Percentiles rank a stretch among this genome's conserved stretches.
phyloP scores from a whole-genome alignment of 495 filamentous ascomycete species.

The Barbatosphaeria neglecta region DNA sequence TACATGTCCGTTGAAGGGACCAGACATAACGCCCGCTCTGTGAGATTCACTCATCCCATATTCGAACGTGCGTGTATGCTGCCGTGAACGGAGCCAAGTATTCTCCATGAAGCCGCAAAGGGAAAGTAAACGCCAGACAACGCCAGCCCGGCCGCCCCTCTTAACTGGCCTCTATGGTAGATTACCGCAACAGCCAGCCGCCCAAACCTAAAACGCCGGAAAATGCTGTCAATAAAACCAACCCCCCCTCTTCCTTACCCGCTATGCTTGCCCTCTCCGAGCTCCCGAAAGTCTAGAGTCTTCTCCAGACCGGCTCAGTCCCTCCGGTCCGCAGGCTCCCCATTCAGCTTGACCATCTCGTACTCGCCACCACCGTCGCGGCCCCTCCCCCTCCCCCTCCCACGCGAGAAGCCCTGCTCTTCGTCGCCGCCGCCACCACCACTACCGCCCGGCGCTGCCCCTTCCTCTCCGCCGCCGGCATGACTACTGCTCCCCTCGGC shows the following conservation, averaged over 20 bases:
- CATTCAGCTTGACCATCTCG: conserved; percentile 56
- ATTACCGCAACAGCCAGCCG: too few relatives aligned
- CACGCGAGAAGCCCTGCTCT: conserved; percentile 38
- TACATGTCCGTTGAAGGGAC: too few relatives aligned
- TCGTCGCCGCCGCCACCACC: conserved; percentile 22
- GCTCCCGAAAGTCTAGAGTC: background rate
- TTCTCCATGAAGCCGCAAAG: too few relatives aligned
- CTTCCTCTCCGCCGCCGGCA: conserved; percentile 10
- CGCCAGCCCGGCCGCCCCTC: too few relatives aligned
- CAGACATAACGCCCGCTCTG: too few relatives aligned
- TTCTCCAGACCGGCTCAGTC: background rate
- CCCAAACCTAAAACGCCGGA: background rate
- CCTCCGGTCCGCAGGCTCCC: background rate
- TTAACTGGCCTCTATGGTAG: too few relatives aligned
- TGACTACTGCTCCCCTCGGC: conserved; percentile 7
- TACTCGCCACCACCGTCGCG: conserved; percentile 59
- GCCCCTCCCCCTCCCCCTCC: conserved; percentile 38
- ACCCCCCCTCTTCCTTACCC: too few relatives aligned
- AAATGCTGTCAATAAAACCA: background rate
- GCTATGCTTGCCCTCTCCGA: too few relatives aligned
- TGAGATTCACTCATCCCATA: too few relatives aligned
- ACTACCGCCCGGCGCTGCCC: conserved; percentile 12
- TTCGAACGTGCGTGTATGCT: too few relatives aligned
- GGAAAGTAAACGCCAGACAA: too few relatives aligned
- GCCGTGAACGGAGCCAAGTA: too few relatives aligned